Evolutionary conservation across 116 monocot species (phyloP).

Genomic region (Papilionanthe hybrid): DNA sequence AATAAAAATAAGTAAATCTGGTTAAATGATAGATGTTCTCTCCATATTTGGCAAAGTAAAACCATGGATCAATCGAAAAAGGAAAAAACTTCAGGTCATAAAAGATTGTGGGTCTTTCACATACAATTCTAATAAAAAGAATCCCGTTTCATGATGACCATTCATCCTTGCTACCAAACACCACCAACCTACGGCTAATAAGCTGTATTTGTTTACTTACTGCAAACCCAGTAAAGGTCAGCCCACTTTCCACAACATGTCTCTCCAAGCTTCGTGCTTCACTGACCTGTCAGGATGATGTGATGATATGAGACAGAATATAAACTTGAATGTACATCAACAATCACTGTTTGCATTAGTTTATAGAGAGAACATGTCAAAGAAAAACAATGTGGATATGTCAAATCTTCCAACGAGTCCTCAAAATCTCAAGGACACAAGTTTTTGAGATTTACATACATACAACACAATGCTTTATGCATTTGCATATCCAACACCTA

Average conservation of each 20-base stretch:
- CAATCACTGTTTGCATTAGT: background rate
- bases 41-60: background rate
- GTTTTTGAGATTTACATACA: too few relatives aligned
- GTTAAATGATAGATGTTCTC: background rate
- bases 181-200: background rate
- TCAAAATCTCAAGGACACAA: background rate
- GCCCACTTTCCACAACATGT: constrained; percentile 71
- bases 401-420: background rate
- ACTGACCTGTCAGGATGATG: constrained; percentile 52
- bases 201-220: constrained; percentile 34
- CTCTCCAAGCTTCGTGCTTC: constrained; percentile 97
- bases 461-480: too few relatives aligned
- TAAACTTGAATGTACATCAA: background rate
- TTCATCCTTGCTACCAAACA: background rate
- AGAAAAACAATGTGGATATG: background rate
- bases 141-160: background rate
- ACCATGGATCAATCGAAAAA: background rate
- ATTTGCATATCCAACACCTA: too few relatives aligned
- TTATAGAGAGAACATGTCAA: background rate
- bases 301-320: constrained; percentile 1
- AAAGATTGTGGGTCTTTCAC: background rate
- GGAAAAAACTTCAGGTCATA: background rate
- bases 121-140: background rate
- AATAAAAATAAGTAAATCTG: background rate
- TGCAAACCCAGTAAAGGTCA: constrained; percentile 96